Base-by-base conservation (phyloP, 1,139 yeast species). In the Saccharomyces hybrid region DNA sequence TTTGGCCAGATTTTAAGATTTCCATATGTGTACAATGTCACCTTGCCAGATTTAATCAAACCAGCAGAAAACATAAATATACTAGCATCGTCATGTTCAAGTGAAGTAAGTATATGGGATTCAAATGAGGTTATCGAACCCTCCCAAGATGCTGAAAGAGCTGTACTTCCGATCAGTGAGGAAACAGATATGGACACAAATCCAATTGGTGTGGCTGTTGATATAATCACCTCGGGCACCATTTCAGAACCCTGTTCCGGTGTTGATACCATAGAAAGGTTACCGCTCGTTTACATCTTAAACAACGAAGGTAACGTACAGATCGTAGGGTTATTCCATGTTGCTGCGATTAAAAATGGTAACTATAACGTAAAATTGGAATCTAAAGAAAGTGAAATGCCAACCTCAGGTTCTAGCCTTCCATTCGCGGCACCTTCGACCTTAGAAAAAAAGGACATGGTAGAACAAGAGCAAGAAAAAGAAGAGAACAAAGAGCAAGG, bases 111-210 rank as follows among this genome's bases (percentile, higher is more conserved):
- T 0, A 62, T 84, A 0, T 56, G 76, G 20, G 61, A 66, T 1
- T 70, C 69, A 2, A 48, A 53, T 1, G 62, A 63, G n/a, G 62
- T 63, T 68, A 14, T 67, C 76, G 47, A 71, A 38, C 82, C 84
- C 25, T 69, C 78, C 3, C 87, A 85, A 61, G 96, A 89, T 63
- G 74, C 83, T 2, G 81, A 81, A 59, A 76, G 87, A 52, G 93
- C 96, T 0, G 78, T 80, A 11, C 74, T 88, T 59, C 96, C 96
- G 0, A 73, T 88, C 59, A 80, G 80, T 64, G 83, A 80, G 14
- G 84, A 77, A 1, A 71, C 83, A 0, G 81, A 79, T 42, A 85
- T 81, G 51, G 96, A 88, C 64, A 78, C 86, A 5, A 79, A 87
- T 1, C 83, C 91, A 0, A 72, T 86, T 25, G 96, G 96, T 1